phyloP scores from a whole-genome alignment of 140 eudicot genomes.

The Bidens hawaiensis region DNA sequence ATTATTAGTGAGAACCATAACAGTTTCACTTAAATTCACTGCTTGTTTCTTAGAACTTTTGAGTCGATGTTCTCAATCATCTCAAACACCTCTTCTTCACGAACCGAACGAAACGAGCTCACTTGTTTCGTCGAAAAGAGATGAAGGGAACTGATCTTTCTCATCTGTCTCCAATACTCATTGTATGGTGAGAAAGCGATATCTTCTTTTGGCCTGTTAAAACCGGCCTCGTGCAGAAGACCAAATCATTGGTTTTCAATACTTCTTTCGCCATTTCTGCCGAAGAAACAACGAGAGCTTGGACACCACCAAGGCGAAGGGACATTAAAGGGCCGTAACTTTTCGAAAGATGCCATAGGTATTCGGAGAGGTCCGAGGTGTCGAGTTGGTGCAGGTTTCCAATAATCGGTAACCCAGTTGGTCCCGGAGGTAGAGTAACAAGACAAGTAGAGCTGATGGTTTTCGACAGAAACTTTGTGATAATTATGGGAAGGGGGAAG shows the following conservation, averaged over 20 bases:
- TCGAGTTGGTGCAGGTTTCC: slow-evolving; percentile 50
- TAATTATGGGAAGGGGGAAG: not conserved
- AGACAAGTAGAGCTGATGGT: not conserved
- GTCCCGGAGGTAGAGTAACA: slow-evolving; percentile 47
- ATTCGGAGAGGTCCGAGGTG: slow-evolving; percentile 14
- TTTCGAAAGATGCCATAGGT: slow-evolving; percentile 27
- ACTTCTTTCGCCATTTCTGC: too few relatives aligned
- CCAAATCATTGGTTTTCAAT: too few relatives aligned
- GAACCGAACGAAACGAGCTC: too few relatives aligned
- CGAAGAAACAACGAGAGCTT: slow-evolving; percentile 41
- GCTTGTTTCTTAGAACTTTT: not conserved
- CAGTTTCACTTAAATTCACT: slow-evolving; percentile 19
- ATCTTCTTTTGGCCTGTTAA: slow-evolving; percentile 12
- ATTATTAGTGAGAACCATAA: slow-evolving; percentile 12
- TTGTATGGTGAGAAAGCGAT: slow-evolving; percentile 28
- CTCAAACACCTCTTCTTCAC: slow-evolving; percentile 16
- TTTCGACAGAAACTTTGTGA: not conserved
- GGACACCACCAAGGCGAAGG: slow-evolving; percentile 29
- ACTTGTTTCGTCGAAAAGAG: too few relatives aligned
- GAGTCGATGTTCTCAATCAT: slow-evolving; percentile 9
- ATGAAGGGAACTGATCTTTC: too few relatives aligned
- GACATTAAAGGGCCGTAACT: slow-evolving; percentile 38
- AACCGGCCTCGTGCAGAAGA: too few relatives aligned
- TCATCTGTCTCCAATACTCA: slow-evolving; percentile 41
- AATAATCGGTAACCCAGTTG: slow-evolving; percentile 37